Evolutionary conservation across 441 rosid species (phyloP), one percentile per base, ranked within the genome.

Genomic region (Sinapis alba): DNA sequence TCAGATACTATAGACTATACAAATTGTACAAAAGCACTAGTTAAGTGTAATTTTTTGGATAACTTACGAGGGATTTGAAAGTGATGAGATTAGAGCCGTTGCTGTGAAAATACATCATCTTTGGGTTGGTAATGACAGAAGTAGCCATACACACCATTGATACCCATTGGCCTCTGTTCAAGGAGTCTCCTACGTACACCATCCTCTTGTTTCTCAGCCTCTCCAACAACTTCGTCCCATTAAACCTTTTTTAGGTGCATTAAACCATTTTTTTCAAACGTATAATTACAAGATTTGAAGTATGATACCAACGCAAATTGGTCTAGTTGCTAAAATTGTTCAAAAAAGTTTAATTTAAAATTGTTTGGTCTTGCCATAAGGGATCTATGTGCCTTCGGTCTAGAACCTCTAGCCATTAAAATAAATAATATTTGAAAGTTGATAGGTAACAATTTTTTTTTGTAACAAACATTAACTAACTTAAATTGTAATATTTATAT

Each of bases 191-290:
- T 21, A 89, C 93, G 57, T 76, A 85, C 38, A 87, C 85, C 77
- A 89, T 82, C 77, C 93, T 84, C 85, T 84, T 88, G 62, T 78
- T 85, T 78, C 88, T 86, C 73, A 88, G 81, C 79, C 65, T 79
- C 84, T 82, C 89, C 82, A 86, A 76, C 86, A 91, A 53, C 60
- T 77, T 82, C 45, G 89, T 90, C 67, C 90, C 96, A 71, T 90
- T 89, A 86, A 94, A 88, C 87, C 93, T 86, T 84, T 76, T 65
- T 10, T 61, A 32, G 8, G 66, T 62, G 27, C 16, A 50, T 58
- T 43, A 28, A 16, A 7, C n/a, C 8, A 26, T n/a, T n/a, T 86
- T n/a, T 84, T 73, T 56, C 61, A 56, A 11, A 57, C 19, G 38
- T 59, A 58, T 10, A 57, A 57, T 63, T 43, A 27, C 5, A 10